phyloP scores from a whole-genome alignment of 1,284 basidiomycete genomes.

The Trametes hirsuta region DNA sequence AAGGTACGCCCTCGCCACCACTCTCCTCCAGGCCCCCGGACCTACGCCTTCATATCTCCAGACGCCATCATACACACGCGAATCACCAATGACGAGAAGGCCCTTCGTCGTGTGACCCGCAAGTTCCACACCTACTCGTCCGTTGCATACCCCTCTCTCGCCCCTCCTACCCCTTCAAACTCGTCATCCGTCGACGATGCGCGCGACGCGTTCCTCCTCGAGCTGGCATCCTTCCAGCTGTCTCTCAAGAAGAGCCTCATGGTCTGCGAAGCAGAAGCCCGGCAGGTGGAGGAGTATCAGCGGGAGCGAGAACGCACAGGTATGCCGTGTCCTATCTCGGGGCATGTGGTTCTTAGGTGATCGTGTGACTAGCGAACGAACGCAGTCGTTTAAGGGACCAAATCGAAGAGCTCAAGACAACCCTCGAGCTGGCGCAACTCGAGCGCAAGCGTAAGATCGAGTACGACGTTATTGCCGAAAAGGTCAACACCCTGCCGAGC shows the following conservation, averaged over 20 bases:
- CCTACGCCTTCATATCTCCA: conserved; percentile 35
- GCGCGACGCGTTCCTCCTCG: conserved; percentile 74
- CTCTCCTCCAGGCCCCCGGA: conserved; percentile 9
- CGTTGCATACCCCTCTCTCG: conserved; percentile 53
- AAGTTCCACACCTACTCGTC: conserved; percentile 75
- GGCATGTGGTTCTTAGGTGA: conserved; percentile 13
- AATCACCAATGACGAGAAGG: conserved; percentile 66
- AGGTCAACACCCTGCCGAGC: conserved; percentile 75
- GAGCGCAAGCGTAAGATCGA: conserved; percentile 77
- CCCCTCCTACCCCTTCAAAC: conserved; percentile 40
- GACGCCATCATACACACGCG: conserved; percentile 78
- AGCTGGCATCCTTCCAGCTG: conserved; percentile 74
- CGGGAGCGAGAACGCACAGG: conserved; percentile 71
- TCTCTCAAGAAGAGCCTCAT: conserved; percentile 74
- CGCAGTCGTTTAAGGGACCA: conserved; percentile 65
- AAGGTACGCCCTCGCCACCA: conserved; percentile 48
- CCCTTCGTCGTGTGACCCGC: conserved; percentile 74
- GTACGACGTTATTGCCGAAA: conserved; percentile 81
- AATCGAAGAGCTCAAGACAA: conserved; percentile 74
- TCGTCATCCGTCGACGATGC: conserved; percentile 63
- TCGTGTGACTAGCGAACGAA: conserved; percentile 58
- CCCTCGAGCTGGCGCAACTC: conserved; percentile 76
- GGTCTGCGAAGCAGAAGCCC: conserved; percentile 79
- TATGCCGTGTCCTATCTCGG: conserved; percentile 38
- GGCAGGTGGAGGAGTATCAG: conserved; percentile 82